Evolutionary conservation across 1,284 basidiomycete species (phyloP).

Genomic region (Ceratobasidium sp.): DNA sequence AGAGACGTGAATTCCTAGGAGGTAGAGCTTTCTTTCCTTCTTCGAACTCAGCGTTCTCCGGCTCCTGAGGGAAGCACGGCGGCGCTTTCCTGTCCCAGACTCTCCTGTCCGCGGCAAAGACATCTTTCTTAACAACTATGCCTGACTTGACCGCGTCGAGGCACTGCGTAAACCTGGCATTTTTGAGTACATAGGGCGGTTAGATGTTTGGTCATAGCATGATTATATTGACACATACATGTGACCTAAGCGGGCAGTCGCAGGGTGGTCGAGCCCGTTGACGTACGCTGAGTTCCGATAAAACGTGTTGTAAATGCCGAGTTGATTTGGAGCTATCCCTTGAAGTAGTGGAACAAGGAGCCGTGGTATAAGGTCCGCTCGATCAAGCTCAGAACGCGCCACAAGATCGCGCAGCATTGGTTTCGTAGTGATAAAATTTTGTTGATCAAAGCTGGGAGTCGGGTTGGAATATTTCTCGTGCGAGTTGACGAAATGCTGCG

Average conservation of each 20-base stretch:
- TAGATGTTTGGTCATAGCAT: background rate
- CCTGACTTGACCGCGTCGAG: conserved; percentile 47
- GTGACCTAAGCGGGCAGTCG: conserved; percentile 28
- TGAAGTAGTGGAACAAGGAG: conserved; percentile 27
- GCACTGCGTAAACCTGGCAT: conserved; percentile 43
- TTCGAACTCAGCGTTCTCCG: background rate
- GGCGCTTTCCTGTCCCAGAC: conserved; percentile 3
- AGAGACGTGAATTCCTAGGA: background rate
- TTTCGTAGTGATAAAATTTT: conserved; percentile 20
- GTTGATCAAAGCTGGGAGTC: conserved; percentile 15
- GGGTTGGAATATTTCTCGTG: conserved; percentile 41
- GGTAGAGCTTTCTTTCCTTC: background rate
- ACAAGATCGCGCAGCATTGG: conserved; percentile 1
- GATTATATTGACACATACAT: conserved; percentile 7
- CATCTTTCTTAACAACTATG: conserved; percentile 9
- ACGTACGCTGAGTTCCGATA: conserved; percentile 36
- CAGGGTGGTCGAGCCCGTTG: conserved; percentile 26
- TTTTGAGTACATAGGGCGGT: background rate
- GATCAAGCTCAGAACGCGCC: background rate
- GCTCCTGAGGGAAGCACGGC: conserved; percentile 9
- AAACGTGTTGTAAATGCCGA: conserved; percentile 44
- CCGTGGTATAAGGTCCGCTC: background rate
- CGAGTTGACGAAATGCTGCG: conserved; percentile 35
- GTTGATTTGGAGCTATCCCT: background rate
- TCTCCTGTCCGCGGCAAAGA: conserved; percentile 13